Percentiles rank a stretch among this genome's conserved stretches.
Evolutionary conservation across 805 yeast species (phyloP).

Genomic region (Saccharomyces kudriavzevii): DNA sequence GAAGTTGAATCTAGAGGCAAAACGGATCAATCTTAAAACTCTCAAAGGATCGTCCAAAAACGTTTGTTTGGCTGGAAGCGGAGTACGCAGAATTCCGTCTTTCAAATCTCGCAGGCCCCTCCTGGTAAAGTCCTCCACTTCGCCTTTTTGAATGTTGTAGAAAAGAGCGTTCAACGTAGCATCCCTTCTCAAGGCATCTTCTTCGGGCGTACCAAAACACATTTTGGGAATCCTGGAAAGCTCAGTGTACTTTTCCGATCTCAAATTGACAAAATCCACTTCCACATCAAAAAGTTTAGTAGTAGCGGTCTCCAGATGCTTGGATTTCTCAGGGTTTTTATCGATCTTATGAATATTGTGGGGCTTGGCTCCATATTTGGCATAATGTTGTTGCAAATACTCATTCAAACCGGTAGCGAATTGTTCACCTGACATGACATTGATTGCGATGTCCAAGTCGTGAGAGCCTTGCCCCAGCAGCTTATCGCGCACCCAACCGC

Average conservation of each 20-base stretch:
- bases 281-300: constrained; percentile 78
- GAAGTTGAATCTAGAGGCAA: constrained; percentile 74
- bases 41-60: constrained; percentile 92
- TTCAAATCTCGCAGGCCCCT: constrained; percentile 66
- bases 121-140: constrained; percentile 80
- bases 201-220: constrained; percentile 78
- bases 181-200: constrained; percentile 89
- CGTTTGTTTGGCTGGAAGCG: constrained; percentile 75
- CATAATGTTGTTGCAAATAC: constrained; percentile 35
- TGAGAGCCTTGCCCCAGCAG: constrained; percentile 69
- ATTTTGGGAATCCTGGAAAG: constrained; percentile 81
- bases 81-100: constrained; percentile 73
- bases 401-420: constrained; percentile 63
- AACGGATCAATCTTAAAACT: constrained; percentile 75
- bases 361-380: constrained; percentile 26
- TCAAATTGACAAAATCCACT: constrained; percentile 84
- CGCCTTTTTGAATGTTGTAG: constrained; percentile 60
- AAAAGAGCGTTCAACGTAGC: constrained; percentile 92
- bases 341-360: constrained; percentile 69
- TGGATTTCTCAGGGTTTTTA: constrained; percentile 89
- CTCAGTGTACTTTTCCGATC: constrained; percentile 78
- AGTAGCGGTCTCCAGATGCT: constrained; percentile 94
- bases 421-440: constrained; percentile 73
- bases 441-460: constrained; percentile 89
- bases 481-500: constrained; percentile 98